Base-by-base conservation (phyloP, 2,329 filamentous ascomycete species). In the Emmonsiellopsis sp. region DNA sequence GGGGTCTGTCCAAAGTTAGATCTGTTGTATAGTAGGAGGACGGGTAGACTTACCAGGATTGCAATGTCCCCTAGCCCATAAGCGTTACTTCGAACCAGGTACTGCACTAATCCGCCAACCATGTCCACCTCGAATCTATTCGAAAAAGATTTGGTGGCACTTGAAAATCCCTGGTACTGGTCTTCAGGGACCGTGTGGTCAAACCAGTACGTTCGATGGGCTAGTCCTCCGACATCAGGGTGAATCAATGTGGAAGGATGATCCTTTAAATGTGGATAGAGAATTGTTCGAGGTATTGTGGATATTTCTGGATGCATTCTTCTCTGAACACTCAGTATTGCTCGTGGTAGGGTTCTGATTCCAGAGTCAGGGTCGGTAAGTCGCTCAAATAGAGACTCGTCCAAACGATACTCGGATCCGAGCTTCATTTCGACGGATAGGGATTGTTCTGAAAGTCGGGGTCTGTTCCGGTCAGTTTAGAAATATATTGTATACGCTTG, bases 341-440 rank as follows among this genome's bases (percentile, higher is more conserved):
- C 58, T n/a, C 53, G 49, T 15, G 62, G 59, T 11, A 67, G 45
- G 4, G 59, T 53, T 20, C 62, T 58, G 9, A 60, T 47, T 13
- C 51, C 51, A 9, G 42, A 47, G 10, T 53, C n/a, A 20, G 13
- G 13, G 31, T 38, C 32, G 60, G 65, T 63, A 5, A 85, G 69
- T 1, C 83, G 68, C 65, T 86, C 83, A 54, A 86, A 86, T 2
- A 84, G 69, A 0, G 79, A 83, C 26, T 77, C 69, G 55, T 86
- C 81, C 0, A 86, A 67, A 0, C 76, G 73, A 57, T 81, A 82
- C 11, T 73, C 65, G 0, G 59, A 59, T 0, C 81, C 80, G 13
- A 65, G 65, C 0, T 68, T 65, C 32, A 75, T 80, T 7, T 78
- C 75, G 13, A 77, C 71, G 1, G 77, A 77, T 0, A 86, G 67